Evolutionary conservation across 208 protist genomes (phyloP), one percentile per base, ranked within the genome.

Genomic region (Balamuthia mandrillaris): DNA sequence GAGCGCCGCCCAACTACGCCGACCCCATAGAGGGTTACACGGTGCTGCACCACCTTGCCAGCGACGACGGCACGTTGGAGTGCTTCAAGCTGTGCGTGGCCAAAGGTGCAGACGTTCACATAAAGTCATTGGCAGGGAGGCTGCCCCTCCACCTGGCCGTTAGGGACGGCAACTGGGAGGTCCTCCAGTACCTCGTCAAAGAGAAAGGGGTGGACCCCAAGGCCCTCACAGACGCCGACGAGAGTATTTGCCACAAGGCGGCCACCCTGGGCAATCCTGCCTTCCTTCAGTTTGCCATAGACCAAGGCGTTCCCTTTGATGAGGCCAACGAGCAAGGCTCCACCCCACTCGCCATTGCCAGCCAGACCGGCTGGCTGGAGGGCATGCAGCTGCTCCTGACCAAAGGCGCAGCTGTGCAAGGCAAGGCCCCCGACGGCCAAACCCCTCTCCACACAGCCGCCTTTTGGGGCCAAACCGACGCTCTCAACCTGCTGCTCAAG

Each of bases 371-470:
- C n/a, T 85, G 90, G 39, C 35, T 90, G 0, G 54, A 83, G 6
- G 56, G 90, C 54, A 65, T 95, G 5, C 35, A 85, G 44, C 33
- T 92, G 18, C 88, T 95, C 9, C 18, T 85, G 12, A 86, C 74
- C n/a, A 41, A 84, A 29, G 42, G 86, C 1, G 92, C 89, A 0
- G 83, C 93, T 52, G 37, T 93, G 6, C 58, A 88, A 51, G 75
- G 85, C 27, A 33, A 52, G 24, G 86, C 92, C 0, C 89, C 66
- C 0, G 93, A 95, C 58, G 56, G 81, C 16, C 94, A 91, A 90
- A 89, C 77, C 9, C 90, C 93, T 2, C 87, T 95, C 35, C 93
- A 95, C 77, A 85, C 88, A 6, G 91, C 93, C 6, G 85, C 90
- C 1, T 94, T 91, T 75, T 91, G 90, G 66, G 90, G 89, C 0